phyloP scores from a whole-genome alignment of 2,329 filamentous ascomycete species.

The Pyricularia sp. region DNA sequence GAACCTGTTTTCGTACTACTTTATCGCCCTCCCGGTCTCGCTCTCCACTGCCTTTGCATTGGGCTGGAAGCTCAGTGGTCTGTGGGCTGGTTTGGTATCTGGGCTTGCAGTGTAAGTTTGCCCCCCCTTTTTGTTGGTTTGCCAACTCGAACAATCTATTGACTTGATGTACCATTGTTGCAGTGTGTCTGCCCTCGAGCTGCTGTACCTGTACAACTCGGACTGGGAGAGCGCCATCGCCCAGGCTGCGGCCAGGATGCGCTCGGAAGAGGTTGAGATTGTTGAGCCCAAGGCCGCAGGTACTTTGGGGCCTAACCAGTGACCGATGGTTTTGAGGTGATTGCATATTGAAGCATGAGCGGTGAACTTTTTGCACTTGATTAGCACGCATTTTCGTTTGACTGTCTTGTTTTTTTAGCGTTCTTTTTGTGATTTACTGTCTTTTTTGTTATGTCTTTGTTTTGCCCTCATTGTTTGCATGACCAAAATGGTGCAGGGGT shows the following conservation, averaged over 20 bases:
- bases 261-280: conserved; percentile 4
- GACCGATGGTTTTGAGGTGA: not conserved
- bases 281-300: not conserved
- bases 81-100: conserved; percentile 58
- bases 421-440: no score
- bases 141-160: not conserved
- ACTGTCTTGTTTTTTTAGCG: not conserved
- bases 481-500: no score
- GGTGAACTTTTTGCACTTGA: not conserved
- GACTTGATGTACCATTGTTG: not conserved
- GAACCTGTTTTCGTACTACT: conserved; percentile 64
- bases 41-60: conserved; percentile 58
- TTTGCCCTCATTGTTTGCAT: not conserved
- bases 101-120: conserved; percentile 36
- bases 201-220: conserved; percentile 15
- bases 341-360: not conserved
- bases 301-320: not conserved
- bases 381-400: not conserved
- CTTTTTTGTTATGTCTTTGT: not conserved
- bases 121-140: not conserved
- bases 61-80: conserved; percentile 53
- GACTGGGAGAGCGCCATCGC: conserved; percentile 14
- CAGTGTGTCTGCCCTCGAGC: conserved; percentile 15
- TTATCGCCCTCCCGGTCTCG: conserved; percentile 59
- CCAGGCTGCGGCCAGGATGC: conserved; percentile 5